A percentile compares a stretch with the other conserved stretches of the same genome.
Conservation (phyloP, 345 rosid genomes). For the Gossypium sturtianum region DNA sequence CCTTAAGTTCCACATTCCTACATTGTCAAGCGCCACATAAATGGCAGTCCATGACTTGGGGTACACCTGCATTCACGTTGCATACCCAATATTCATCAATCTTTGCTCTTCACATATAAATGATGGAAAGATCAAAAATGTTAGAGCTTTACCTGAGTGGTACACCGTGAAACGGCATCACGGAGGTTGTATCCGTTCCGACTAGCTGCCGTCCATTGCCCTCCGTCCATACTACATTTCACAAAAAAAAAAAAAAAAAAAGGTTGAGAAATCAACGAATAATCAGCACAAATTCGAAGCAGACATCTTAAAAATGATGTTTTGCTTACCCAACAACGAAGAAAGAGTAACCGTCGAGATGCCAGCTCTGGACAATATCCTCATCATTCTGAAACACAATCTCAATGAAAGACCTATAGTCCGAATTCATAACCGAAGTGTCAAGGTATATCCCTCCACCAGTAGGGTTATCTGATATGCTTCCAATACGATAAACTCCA, state of each 20-base stretch:
- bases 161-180: conserved; percentile 69
- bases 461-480: conserved; percentile 58
- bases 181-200: conserved; percentile 73
- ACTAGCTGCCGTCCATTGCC: conserved; percentile 70
- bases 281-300: background rate
- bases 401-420: conserved; percentile 69
- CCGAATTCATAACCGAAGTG: conserved; percentile 75
- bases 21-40: conserved; percentile 82
- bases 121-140: background rate
- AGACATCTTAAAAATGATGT: background rate
- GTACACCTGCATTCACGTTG: conserved; percentile 52
- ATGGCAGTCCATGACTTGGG: conserved; percentile 89
- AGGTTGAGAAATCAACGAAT: background rate
- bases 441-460: conserved; percentile 80
- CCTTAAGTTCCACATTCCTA: conserved; percentile 96
- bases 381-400: conserved; percentile 70
- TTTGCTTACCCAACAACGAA: conserved; percentile 83
- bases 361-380: conserved; percentile 79
- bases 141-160: conserved; percentile 52
- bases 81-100: background rate
- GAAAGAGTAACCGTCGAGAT: conserved; percentile 81
- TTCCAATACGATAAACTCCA: conserved; percentile 70
- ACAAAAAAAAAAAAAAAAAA: too few species aligned
- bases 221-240: conserved; percentile 87
- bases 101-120: background rate